Conservation (phyloP, 208 protist genomes). For the Trypanosoma grayi region DNA sequence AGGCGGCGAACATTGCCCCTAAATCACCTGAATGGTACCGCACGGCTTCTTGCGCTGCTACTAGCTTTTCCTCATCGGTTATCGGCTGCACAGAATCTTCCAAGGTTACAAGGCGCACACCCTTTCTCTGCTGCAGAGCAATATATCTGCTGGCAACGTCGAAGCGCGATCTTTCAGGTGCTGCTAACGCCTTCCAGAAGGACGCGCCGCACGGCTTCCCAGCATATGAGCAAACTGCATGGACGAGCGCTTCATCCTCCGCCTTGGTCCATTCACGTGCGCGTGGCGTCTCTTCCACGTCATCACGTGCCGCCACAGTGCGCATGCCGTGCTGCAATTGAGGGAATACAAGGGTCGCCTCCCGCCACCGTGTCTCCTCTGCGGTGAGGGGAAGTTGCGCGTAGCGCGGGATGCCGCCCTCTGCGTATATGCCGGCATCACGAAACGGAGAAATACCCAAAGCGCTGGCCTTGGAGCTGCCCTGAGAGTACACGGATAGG, state of each 20-base stretch:
- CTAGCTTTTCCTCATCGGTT: conserved; percentile 1
- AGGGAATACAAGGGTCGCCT: conserved; percentile 8
- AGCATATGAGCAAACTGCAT: neutral
- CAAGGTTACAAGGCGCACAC: neutral
- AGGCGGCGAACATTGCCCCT: conserved; percentile 12
- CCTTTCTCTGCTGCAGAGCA: neutral
- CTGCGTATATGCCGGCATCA: conserved; percentile 15
- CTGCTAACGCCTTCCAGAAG: conserved; percentile 14
- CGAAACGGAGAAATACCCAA: conserved; percentile 6
- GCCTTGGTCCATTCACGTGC: neutral
- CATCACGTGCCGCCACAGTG: neutral
- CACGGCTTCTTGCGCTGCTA: conserved; percentile 2
- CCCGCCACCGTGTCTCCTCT: conserved; percentile 18
- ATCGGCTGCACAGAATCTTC: neutral
- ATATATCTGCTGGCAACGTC: conserved; percentile 20
- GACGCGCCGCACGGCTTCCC: conserved; percentile 10
- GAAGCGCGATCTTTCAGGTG: conserved; percentile 2
- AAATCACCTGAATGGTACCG: conserved; percentile 13
- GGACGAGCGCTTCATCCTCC: conserved; percentile 5
- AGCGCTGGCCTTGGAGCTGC: neutral
- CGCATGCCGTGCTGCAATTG: neutral
- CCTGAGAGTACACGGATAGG: neutral
- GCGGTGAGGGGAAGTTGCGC: conserved; percentile 3
- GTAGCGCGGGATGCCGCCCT: conserved; percentile 6
- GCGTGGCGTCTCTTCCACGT: neutral